Conservation (phyloP, 495 filamentous ascomycete genomes). For the Lasiosphaeria ovina region DNA sequence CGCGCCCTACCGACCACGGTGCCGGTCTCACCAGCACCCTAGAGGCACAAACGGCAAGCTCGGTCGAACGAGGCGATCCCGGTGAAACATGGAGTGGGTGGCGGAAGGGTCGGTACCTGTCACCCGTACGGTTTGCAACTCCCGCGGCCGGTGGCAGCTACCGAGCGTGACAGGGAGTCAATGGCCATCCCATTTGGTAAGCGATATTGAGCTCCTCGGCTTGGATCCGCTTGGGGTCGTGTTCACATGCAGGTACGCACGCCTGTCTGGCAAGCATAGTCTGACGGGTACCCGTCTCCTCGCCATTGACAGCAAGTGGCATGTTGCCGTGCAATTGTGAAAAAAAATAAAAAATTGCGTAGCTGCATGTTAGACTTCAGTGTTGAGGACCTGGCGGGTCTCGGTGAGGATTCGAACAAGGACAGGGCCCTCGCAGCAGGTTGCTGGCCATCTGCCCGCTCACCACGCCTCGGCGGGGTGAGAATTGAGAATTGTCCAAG, state of each 20-base stretch:
- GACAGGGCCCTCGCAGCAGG: not conserved
- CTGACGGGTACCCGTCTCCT: too few relatives aligned
- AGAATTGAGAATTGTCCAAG: too few relatives aligned
- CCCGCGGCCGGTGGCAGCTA: not conserved
- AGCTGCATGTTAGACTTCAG: not conserved
- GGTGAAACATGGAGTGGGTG: not conserved
- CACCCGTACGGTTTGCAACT: not conserved
- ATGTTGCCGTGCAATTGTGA: too few relatives aligned
- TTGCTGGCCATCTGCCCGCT: conserved; percentile 3
- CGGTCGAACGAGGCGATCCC: not conserved
- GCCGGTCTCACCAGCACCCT: not conserved
- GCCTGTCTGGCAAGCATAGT: not conserved
- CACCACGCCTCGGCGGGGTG: not conserved
- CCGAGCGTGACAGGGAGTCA: not conserved
- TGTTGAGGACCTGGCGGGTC: conserved; percentile 1
- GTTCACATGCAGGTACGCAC: conserved; percentile 21
- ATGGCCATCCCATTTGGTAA: conserved; percentile 18
- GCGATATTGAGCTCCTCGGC: conserved; percentile 14
- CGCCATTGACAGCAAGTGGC: too few relatives aligned
- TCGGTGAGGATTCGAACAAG: not conserved
- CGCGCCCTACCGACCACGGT: not conserved
- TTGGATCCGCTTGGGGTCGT: conserved; percentile 10
- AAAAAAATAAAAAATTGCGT: too few relatives aligned
- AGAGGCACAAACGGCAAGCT: not conserved
- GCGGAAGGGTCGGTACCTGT: not conserved